Conservation (phyloP, 352 stramenopile species). For the Phytophthora pisi region DNA sequence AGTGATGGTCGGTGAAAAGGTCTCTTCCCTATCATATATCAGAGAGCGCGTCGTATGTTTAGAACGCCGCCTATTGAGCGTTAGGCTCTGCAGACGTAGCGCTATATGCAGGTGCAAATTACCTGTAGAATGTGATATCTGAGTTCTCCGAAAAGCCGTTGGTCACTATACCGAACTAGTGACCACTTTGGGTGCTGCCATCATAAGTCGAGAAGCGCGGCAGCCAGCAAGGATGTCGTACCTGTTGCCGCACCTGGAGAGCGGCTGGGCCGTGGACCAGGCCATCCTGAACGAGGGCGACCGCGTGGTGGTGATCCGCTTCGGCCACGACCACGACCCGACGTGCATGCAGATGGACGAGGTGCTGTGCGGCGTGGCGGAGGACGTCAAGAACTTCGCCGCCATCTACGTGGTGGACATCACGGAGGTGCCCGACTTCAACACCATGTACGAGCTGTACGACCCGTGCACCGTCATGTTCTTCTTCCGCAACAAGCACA, state of each 20-base stretch:
- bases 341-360: constrained; percentile 99
- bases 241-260: constrained; percentile 97
- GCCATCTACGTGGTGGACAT: constrained; percentile 97
- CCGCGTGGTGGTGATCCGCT: constrained; percentile 98
- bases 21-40: constrained; percentile 15
- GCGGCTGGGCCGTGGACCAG: constrained; percentile 98
- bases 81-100: background rate
- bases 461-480: constrained; percentile 99
- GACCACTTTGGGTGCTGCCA: constrained; percentile 6
- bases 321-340: constrained; percentile 97
- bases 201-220: background rate
- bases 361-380: constrained; percentile 93
- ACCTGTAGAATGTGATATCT: background rate
- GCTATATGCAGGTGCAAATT: background rate
- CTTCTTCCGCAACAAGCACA: constrained; percentile 99
- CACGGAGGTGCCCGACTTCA: constrained; percentile 98
- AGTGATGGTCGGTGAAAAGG: constrained; percentile 29
- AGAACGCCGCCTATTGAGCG: background rate
- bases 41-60: background rate
- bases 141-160: background rate
- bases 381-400: constrained; percentile 99
- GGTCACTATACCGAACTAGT: constrained; percentile 9
- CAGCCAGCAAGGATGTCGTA: constrained; percentile 91
- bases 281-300: constrained; percentile 98
- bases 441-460: constrained; percentile 99